These are phyloP conservation scores for Protomyces gravidus DNA, from an alignment of 1,139 yeast species.

Conservation along the genomic window DNA sequence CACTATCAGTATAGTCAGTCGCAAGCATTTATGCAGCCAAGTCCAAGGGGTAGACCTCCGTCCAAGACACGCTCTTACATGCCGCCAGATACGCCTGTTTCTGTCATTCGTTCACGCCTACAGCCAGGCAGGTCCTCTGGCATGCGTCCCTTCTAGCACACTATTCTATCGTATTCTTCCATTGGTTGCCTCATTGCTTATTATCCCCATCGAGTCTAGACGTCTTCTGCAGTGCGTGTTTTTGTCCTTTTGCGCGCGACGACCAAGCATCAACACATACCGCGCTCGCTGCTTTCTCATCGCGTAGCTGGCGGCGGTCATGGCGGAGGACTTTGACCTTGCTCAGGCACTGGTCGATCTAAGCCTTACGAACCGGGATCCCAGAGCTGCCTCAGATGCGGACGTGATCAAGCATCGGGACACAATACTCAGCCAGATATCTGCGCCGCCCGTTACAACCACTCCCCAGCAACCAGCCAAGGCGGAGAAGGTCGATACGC, in stretches of 20 bases:
- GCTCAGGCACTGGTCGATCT: background rate
- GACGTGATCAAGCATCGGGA: background rate
- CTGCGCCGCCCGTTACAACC: background rate
- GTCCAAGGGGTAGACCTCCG: background rate
- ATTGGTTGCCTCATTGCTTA: no score
- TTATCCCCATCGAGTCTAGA: no score
- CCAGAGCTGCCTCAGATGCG: background rate
- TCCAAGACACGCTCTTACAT: background rate
- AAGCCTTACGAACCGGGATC: background rate
- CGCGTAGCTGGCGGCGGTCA: no score
- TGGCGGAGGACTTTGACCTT: conserved; percentile 1
- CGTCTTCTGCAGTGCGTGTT: no score
- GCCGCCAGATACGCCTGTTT: background rate
- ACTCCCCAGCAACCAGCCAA: background rate
- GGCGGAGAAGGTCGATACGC: background rate
- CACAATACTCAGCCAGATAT: no score
- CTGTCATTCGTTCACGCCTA: background rate
- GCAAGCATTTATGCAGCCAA: background rate
- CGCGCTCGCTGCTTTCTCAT: no score
- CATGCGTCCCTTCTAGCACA: background rate
- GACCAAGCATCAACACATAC: no score
- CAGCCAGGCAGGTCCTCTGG: background rate
- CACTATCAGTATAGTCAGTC: background rate
- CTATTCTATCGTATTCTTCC: no score
- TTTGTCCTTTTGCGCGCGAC: no score